phyloP scores from a whole-genome alignment of 805 yeast species.

The Teunomyces atbi region DNA sequence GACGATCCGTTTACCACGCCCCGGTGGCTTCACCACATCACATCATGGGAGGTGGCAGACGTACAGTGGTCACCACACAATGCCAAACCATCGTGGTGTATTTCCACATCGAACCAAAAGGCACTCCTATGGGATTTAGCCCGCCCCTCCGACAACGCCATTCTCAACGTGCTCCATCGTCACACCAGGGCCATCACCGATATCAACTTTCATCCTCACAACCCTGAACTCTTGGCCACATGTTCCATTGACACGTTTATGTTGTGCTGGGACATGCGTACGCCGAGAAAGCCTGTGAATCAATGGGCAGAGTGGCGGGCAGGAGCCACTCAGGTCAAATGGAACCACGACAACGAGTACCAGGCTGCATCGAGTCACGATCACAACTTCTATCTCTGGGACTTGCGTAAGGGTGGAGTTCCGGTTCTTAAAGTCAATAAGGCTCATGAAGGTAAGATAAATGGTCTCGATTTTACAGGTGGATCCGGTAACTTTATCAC shows the following conservation, averaged over 20 bases:
- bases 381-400: slow-evolving; percentile 82
- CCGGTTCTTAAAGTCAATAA: slow-evolving; percentile 61
- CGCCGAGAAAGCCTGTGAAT: slow-evolving; percentile 69
- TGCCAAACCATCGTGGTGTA: slow-evolving; percentile 84
- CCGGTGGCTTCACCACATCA: slow-evolving; percentile 85
- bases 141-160: slow-evolving; percentile 66
- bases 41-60: slow-evolving; percentile 98
- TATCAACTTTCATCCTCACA: slow-evolving; percentile 84
- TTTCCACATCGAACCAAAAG: slow-evolving; percentile 92
- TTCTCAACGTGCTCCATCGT: slow-evolving; percentile 82
- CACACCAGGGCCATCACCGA: slow-evolving; percentile 95
- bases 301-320: slow-evolving; percentile 94
- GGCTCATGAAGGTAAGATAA: slow-evolving; percentile 85
- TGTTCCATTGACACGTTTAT: slow-evolving; percentile 90
- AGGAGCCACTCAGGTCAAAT: slow-evolving; percentile 91
- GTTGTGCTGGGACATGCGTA: slow-evolving; percentile 86
- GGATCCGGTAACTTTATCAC: slow-evolving; percentile 63
- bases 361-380: slow-evolving; percentile 87
- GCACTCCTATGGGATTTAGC: slow-evolving; percentile 93
- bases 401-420: slow-evolving; percentile 72
- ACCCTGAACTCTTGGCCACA: slow-evolving; percentile 87
- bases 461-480: slow-evolving; percentile 82
- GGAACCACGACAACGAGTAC: slow-evolving; percentile 77
- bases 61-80: slow-evolving; percentile 97
- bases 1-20: slow-evolving; percentile 97